phyloP scores from a whole-genome alignment of 1,284 basidiomycete genomes.

The Pseudozyma thailandica region DNA sequence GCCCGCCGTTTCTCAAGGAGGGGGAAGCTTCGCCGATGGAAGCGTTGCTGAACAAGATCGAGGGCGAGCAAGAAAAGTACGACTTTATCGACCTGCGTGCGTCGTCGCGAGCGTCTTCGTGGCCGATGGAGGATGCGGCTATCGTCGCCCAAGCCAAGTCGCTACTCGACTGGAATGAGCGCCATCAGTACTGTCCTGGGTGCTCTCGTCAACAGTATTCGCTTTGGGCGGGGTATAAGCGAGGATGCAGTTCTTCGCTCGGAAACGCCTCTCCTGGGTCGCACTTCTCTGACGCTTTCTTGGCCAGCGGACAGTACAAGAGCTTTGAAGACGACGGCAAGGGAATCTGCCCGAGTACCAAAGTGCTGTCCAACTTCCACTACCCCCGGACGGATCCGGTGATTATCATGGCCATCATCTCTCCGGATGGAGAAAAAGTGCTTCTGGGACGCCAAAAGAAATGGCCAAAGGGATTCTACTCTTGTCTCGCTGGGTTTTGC shows the following conservation, averaged over 20 bases:
- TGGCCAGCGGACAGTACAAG: neutral
- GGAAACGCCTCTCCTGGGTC: conserved; percentile 41
- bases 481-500: conserved; percentile 66
- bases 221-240: conserved; percentile 95
- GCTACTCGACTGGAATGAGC: conserved; percentile 66
- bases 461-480: conserved; percentile 68
- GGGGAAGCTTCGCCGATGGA: conserved; percentile 24
- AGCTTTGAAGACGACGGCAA: conserved; percentile 41
- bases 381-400: conserved; percentile 71
- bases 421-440: conserved; percentile 80
- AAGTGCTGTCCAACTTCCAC: conserved; percentile 56
- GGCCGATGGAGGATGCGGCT: conserved; percentile 53
- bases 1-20: conserved; percentile 13
- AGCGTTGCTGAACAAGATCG: conserved; percentile 30
- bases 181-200: conserved; percentile 81
- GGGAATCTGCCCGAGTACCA: conserved; percentile 38
- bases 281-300: conserved; percentile 19
- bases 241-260: conserved; percentile 73
- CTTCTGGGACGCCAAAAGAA: conserved; percentile 84
- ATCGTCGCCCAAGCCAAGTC: conserved; percentile 59
- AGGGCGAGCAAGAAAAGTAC: conserved; percentile 29
- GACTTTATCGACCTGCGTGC: conserved; percentile 63
- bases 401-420: conserved; percentile 89
- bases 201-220: conserved; percentile 86
- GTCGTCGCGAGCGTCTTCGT: conserved; percentile 39